phyloP scores from a whole-genome alignment of 2,329 filamentous ascomycete genomes.

The Escovopsis sp. region DNA sequence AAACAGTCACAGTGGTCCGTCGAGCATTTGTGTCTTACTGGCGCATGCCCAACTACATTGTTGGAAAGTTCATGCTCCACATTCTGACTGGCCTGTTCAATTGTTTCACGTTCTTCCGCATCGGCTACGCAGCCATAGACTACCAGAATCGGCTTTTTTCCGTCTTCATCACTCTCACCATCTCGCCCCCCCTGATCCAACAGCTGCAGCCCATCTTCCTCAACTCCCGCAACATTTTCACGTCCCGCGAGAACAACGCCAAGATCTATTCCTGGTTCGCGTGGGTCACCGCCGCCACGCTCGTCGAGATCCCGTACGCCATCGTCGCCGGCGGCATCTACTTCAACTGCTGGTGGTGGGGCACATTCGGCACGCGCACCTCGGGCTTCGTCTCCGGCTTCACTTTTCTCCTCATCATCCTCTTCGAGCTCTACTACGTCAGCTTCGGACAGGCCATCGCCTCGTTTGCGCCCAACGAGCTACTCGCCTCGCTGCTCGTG shows the following conservation, averaged over 20 bases:
- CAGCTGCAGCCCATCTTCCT: slow-evolving; percentile 63
- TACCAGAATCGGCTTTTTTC: slow-evolving; percentile 61
- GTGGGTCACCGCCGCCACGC: slow-evolving; percentile 48
- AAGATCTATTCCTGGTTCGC: slow-evolving; percentile 70
- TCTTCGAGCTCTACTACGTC: slow-evolving; percentile 52
- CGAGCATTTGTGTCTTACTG: slow-evolving; percentile 50
- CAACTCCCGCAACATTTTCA: slow-evolving; percentile 50
- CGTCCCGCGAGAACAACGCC: slow-evolving; percentile 57
- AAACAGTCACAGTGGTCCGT: slow-evolving; percentile 38
- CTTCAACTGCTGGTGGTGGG: slow-evolving; percentile 42
- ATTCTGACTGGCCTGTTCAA: slow-evolving; percentile 53
- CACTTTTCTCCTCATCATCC: slow-evolving; percentile 46
- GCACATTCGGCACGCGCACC: slow-evolving; percentile 32
- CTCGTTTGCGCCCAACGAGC: slow-evolving; percentile 48
- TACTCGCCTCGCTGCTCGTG: slow-evolving; percentile 50
- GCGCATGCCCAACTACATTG: slow-evolving; percentile 47
- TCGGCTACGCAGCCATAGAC: slow-evolving; percentile 42
- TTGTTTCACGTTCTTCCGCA: slow-evolving; percentile 54
- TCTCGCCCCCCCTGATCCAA: slow-evolving; percentile 60
- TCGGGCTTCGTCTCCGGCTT: slow-evolving; percentile 44
- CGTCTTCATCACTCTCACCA: slow-evolving; percentile 62
- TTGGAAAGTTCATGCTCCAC: slow-evolving; percentile 48
- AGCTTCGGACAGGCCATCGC: slow-evolving; percentile 55
- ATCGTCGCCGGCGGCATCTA: slow-evolving; percentile 43
- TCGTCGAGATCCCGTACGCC: slow-evolving; percentile 57